These are phyloP conservation scores for Penicillium freii DNA, from an alignment of 2,329 filamentous ascomycete species.

Conservation along the genomic window DNA sequence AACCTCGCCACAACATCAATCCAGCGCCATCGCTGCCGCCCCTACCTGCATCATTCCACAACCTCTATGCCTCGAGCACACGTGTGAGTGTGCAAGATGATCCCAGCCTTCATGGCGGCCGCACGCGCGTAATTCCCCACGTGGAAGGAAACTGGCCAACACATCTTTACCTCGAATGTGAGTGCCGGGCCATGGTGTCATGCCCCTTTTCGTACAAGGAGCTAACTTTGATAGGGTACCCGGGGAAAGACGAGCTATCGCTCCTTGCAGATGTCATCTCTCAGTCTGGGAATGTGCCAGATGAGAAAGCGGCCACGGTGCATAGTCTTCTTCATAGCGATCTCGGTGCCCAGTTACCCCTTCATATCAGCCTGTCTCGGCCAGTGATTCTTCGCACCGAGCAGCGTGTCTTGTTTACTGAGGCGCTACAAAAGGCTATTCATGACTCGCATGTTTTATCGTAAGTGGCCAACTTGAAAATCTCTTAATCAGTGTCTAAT, in stretches of 20 bases:
- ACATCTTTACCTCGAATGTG: slow-evolving; percentile 92
- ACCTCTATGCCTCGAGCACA: slow-evolving; percentile 81
- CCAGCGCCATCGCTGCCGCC: slow-evolving; percentile 58
- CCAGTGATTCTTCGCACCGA: slow-evolving; percentile 71
- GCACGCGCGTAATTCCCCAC: slow-evolving; percentile 79
- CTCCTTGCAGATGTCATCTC: slow-evolving; percentile 33
- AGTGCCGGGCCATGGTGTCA: slow-evolving; percentile 33
- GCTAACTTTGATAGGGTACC: slow-evolving; percentile 39
- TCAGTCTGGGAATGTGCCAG: slow-evolving; percentile 39
- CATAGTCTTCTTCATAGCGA: slow-evolving; percentile 73
- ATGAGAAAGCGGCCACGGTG: slow-evolving; percentile 46
- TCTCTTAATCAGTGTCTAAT: background rate
- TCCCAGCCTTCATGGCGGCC: slow-evolving; percentile 78
- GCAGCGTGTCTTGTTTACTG: slow-evolving; percentile 68
- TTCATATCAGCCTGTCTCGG: slow-evolving; percentile 88
- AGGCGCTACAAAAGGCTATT: slow-evolving; percentile 51
- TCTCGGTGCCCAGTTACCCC: slow-evolving; percentile 70
- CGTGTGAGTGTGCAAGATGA: slow-evolving; percentile 77
- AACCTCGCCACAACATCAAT: slow-evolving; percentile 19
- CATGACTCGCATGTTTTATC: slow-evolving; percentile 42
- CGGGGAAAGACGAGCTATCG: slow-evolving; percentile 35
- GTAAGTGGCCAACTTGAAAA: slow-evolving; percentile 36
- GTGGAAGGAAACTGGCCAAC: slow-evolving; percentile 87
- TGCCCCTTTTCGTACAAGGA: slow-evolving; percentile 2
- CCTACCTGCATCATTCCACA: slow-evolving; percentile 76